A percentile compares a stretch with the other conserved stretches of the same genome.
Evolutionary conservation across 805 yeast genomes (phyloP).

Genomic region (Kuraishia capsulata): DNA sequence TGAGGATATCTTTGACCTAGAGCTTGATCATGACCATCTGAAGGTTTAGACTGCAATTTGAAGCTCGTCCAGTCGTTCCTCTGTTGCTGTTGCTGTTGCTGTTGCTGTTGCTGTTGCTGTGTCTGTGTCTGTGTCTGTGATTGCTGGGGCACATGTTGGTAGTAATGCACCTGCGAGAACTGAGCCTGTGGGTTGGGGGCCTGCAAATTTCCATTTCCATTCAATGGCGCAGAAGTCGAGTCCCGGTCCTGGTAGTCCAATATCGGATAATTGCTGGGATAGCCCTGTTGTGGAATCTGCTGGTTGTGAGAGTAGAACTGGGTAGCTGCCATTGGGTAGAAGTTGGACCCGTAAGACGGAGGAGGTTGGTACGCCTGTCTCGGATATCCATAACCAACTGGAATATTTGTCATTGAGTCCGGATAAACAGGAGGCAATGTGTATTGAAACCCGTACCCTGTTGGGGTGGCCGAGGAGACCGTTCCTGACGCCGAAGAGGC

Average conservation of each 20-base stretch:
- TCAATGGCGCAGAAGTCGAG: neutral
- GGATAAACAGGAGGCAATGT: neutral
- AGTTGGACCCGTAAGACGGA: neutral
- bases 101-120: neutral
- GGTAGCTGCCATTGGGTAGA: neutral
- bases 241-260: too few relatives aligned
- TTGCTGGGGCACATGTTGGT: neutral
- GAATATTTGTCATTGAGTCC: neutral
- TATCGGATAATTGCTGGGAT: neutral
- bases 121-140: neutral
- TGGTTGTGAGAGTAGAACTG: neutral
- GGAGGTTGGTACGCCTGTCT: neutral
- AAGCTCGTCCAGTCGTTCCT: neutral
- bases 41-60: too few relatives aligned
- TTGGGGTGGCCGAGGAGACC: neutral
- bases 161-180: neutral
- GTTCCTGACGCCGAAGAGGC: neutral
- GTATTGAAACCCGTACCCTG: neutral
- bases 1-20: neutral
- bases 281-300: neutral
- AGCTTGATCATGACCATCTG: neutral
- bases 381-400: neutral
- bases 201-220: too few relatives aligned
- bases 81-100: constrained; percentile 1
- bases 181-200: neutral